Conservation (phyloP, 345 rosid species). For the Citrus hindsii region DNA sequence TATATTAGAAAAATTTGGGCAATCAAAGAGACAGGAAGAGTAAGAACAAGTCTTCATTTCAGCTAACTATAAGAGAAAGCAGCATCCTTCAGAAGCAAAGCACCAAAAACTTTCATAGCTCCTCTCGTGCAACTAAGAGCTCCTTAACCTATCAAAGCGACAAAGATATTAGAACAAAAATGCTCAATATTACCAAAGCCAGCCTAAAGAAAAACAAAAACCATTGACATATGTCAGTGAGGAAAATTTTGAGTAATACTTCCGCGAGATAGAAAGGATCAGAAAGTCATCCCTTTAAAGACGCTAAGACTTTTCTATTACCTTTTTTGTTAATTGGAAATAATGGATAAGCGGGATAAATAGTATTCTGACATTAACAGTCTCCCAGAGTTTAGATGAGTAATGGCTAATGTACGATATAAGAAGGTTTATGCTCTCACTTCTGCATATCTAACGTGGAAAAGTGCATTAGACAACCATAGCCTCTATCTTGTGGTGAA, state of each 20-base stretch:
- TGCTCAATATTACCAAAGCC: background rate
- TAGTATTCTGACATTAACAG: no score
- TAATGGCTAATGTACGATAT: no score
- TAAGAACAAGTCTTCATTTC: background rate
- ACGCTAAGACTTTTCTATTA: no score
- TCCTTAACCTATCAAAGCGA: background rate
- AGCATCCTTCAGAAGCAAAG: background rate
- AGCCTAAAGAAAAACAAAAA: no score
- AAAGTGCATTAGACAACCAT: background rate
- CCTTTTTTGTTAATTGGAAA: no score
- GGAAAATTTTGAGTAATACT: no score
- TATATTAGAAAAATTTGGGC: background rate
- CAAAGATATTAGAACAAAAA: background rate
- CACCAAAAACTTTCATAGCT: background rate
- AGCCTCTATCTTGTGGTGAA: background rate
- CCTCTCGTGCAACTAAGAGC: background rate
- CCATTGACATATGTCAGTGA: no score
- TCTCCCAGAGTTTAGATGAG: no score
- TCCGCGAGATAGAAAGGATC: no score
- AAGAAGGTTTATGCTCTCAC: no score
- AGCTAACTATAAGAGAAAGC: background rate
- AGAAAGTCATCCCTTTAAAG: no score
- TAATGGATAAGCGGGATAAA: no score
- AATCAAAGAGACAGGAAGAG: background rate
- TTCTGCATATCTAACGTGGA: background rate